These are phyloP conservation scores for Hypoxylon perforatum DNA, from an alignment of 495 filamentous ascomycete species.

Conservation along the genomic window DNA sequence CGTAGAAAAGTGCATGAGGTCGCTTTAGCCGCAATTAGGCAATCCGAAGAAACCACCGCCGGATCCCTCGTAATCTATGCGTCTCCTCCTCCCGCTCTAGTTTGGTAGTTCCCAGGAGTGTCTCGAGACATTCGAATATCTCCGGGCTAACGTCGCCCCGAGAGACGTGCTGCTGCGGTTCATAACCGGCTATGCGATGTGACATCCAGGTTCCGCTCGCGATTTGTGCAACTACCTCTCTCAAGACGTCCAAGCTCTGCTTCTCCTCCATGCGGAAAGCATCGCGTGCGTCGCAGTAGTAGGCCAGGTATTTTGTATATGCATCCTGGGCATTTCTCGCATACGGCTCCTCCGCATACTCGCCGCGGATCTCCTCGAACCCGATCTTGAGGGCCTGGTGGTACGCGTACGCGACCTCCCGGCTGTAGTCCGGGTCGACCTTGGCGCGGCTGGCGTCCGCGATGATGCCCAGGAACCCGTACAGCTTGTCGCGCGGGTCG, in stretches of 20 bases:
- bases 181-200: background rate
- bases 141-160: conserved; percentile 46
- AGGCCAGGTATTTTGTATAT: conserved; percentile 1
- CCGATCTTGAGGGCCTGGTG: conserved; percentile 35
- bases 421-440: conserved; percentile 26
- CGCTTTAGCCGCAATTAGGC: no score
- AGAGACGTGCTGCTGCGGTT: background rate
- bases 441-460: conserved; percentile 30
- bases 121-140: background rate
- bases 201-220: background rate
- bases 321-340: background rate
- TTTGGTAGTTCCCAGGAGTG: background rate
- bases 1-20: no score
- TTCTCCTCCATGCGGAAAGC: conserved; percentile 24
- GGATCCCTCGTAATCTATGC: no score
- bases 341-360: background rate
- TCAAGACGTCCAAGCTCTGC: conserved; percentile 17
- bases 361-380: conserved; percentile 16
- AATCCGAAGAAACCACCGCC: no score
- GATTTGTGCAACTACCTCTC: conserved; percentile 14
- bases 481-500: conserved; percentile 39
- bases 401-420: conserved; percentile 23
- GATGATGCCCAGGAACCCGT: conserved; percentile 41
- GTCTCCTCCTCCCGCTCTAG: no score
- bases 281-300: conserved; percentile 31